These are phyloP conservation scores for Aspergillus melleus DNA, from an alignment of 2,329 filamentous ascomycete genomes.

Conservation along the genomic window DNA sequence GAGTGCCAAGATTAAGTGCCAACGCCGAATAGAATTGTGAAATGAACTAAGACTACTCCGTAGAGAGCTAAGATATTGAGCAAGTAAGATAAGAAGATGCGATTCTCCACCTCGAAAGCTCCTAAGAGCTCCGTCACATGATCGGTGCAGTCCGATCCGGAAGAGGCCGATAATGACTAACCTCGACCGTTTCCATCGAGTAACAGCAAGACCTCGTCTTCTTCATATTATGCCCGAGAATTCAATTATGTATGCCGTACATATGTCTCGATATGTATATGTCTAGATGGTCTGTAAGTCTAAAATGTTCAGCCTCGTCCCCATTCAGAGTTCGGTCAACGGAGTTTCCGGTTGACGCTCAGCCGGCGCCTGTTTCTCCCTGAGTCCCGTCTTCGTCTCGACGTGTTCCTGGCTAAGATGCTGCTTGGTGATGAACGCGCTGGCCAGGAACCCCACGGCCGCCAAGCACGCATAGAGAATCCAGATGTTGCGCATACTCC, in stretches of 20 bases:
- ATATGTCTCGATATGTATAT: no score
- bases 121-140: no score
- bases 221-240: no score
- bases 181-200: background rate
- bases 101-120: no score
- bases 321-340: background rate
- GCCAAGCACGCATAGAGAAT: constrained; percentile 40
- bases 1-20: no score
- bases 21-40: no score
- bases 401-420: constrained; percentile 22
- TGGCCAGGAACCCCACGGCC: constrained; percentile 30
- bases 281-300: background rate
- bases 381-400: constrained; percentile 22
- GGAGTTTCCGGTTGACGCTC: background rate
- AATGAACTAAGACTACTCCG: no score
- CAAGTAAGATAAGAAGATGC: no score
- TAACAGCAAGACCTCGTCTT: background rate
- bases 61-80: no score
- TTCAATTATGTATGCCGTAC: no score
- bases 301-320: background rate
- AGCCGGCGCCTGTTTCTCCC: constrained; percentile 14
- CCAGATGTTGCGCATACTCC: constrained; percentile 49
- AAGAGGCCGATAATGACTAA: constrained; percentile 7
- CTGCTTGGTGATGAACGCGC: constrained; percentile 28
- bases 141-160: constrained; percentile 1